These are phyloP conservation scores for Rhynchosporium agropyri DNA, from an alignment of 2,329 filamentous ascomycete genomes.

Conservation along the genomic window DNA sequence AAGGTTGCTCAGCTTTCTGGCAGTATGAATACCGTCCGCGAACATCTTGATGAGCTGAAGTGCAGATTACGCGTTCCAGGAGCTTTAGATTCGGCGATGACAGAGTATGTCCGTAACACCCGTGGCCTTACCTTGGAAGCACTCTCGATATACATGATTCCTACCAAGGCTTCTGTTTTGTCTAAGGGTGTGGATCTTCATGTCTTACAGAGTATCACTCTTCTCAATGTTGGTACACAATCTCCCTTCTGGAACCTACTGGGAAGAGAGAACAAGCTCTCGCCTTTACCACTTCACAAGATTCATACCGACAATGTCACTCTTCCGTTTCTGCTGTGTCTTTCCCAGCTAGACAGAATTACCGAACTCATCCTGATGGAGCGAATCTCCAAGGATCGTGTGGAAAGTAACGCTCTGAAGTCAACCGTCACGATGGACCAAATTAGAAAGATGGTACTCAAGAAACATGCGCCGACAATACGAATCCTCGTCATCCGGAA, in stretches of 20 bases:
- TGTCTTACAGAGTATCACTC: slow-evolving; percentile 58
- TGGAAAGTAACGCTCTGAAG: slow-evolving; percentile 55
- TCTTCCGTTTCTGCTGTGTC: slow-evolving; percentile 54
- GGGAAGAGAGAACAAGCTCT: slow-evolving; percentile 54
- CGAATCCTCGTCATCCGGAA: slow-evolving; percentile 64
- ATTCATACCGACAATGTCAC: slow-evolving; percentile 68
- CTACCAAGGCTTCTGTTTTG: slow-evolving; percentile 60
- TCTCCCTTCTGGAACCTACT: slow-evolving; percentile 61
- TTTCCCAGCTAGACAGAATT: slow-evolving; percentile 55
- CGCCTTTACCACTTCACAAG: slow-evolving; percentile 56
- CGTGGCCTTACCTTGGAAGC: slow-evolving; percentile 59
- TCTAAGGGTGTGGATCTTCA: slow-evolving; percentile 58
- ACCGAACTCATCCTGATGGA: slow-evolving; percentile 64
- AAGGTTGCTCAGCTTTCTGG: slow-evolving; percentile 21
- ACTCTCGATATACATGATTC: slow-evolving; percentile 60
- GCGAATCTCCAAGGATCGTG: slow-evolving; percentile 52
- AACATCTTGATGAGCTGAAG: slow-evolving; percentile 20
- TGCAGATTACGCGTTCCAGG: neutral
- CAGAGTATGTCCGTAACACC: slow-evolving; percentile 59
- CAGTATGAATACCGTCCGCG: slow-evolving; percentile 23
- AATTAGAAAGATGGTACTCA: slow-evolving; percentile 59
- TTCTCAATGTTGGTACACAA: slow-evolving; percentile 67
- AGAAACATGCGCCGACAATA: slow-evolving; percentile 58
- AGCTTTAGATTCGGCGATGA: slow-evolving; percentile 31
- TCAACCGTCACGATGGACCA: slow-evolving; percentile 56